Evolutionary conservation across 345 rosid genomes (phyloP).

Genomic region (Salix caprea): DNA sequence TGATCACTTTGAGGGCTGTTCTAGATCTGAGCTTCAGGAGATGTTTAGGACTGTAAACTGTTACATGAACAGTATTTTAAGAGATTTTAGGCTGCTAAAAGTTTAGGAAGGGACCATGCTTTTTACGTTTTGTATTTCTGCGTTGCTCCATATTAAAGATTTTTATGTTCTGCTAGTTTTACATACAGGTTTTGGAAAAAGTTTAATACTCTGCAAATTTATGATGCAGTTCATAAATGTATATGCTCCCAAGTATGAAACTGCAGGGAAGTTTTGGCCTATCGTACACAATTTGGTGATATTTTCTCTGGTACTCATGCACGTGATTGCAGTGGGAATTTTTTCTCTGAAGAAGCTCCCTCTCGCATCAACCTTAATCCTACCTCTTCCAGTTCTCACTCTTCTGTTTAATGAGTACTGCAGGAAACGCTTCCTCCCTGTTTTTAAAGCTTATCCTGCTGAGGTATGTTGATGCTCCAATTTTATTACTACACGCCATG

Average conservation of each 20-base stretch:
- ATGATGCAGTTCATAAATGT: constrained; percentile 77
- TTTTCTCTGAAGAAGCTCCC: constrained; percentile 76
- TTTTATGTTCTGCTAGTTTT: background rate
- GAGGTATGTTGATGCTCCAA: constrained; percentile 46
- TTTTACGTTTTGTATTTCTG: background rate
- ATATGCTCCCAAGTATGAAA: constrained; percentile 76
- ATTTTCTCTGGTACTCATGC: constrained; percentile 89
- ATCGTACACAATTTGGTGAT: constrained; percentile 83
- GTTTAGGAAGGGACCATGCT: background rate
- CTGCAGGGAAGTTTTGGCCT: constrained; percentile 96
- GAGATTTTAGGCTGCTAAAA: background rate
- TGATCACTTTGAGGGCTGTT: background rate
- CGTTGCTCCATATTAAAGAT: background rate
- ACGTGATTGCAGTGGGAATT: constrained; percentile 78
- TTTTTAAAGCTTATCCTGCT: constrained; percentile 68
- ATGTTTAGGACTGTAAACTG: no score
- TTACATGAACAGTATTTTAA: background rate
- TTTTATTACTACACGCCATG: background rate
- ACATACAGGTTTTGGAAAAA: background rate
- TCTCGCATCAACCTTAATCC: constrained; percentile 55
- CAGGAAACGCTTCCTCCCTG: constrained; percentile 89
- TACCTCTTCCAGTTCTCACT: constrained; percentile 78
- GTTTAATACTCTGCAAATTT: constrained; percentile 14
- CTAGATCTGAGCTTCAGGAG: no score
- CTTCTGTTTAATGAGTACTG: constrained; percentile 95